A percentile compares a stretch with the other conserved stretches of the same genome.
Conservation (phyloP, 2,329 filamentous ascomycete species). For the Lachnellula occidentalis region DNA sequence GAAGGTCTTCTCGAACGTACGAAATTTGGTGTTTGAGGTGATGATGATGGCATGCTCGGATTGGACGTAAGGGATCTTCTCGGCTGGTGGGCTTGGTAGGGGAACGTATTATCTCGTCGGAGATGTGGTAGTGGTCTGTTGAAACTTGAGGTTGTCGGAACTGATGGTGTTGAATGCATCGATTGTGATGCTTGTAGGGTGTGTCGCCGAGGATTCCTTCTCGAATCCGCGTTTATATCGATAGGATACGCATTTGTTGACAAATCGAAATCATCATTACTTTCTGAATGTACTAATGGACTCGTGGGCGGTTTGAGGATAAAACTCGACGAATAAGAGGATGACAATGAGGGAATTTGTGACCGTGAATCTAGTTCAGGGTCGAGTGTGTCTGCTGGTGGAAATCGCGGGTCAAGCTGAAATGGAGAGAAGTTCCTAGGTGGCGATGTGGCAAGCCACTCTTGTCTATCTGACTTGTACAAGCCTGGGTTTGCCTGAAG, state of each 20-base stretch:
- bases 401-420: conserved; percentile 34
- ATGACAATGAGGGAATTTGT: conserved; percentile 55
- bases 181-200: conserved; percentile 63
- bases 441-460: conserved; percentile 53
- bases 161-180: conserved; percentile 38
- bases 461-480: conserved; percentile 14
- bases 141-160: conserved; percentile 35
- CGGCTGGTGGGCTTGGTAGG: conserved; percentile 74
- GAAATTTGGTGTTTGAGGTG: conserved; percentile 46
- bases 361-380: conserved; percentile 13
- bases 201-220: conserved; percentile 52
- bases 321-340: conserved; percentile 73
- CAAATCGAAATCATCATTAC: conserved; percentile 70
- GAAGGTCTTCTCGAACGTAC: conserved; percentile 62
- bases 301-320: conserved; percentile 85
- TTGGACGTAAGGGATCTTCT: conserved; percentile 65
- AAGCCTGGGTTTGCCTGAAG: conserved; percentile 8
- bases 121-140: conserved; percentile 39
- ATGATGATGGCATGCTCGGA: conserved; percentile 38
- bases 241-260: conserved; percentile 48
- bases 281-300: conserved; percentile 82
- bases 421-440: conserved; percentile 47
- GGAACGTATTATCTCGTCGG: conserved; percentile 59
- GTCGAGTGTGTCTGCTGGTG: conserved; percentile 16
- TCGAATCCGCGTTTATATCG: conserved; percentile 37